Evolutionary conservation across 106 monocot genomes (phyloP).

Genomic region (Acorus gramineus): DNA sequence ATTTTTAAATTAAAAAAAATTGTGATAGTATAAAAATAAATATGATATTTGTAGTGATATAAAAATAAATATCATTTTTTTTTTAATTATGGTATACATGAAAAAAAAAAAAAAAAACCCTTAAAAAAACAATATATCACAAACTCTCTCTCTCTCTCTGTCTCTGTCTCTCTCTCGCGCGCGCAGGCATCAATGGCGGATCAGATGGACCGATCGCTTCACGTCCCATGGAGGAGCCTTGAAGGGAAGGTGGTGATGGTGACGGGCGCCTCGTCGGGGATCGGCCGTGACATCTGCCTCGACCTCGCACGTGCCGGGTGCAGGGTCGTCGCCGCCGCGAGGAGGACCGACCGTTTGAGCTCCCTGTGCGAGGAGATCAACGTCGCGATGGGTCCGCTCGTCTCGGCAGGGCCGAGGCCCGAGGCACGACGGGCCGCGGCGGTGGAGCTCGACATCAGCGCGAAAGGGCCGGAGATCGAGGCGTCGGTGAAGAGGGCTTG

Average conservation of each 20-base stretch:
- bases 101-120: no score
- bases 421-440: constrained; percentile 6
- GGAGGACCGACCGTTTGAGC: constrained; percentile 25
- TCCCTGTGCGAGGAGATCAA: constrained; percentile 41
- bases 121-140: no score
- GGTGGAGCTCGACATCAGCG: constrained; percentile 18
- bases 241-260: constrained; percentile 33
- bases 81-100: no score
- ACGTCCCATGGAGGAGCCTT: constrained; percentile 3
- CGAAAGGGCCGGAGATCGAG: constrained; percentile 10
- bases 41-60: no score
- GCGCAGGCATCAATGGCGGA: neutral
- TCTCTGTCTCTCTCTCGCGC: no score
- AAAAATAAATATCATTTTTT: no score
- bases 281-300: constrained; percentile 28
- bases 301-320: constrained; percentile 25
- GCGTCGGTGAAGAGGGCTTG: constrained; percentile 20
- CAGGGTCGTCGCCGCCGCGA: constrained; percentile 29
- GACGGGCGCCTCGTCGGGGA: constrained; percentile 34
- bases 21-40: no score
- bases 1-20: no score
- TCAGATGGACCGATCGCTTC: constrained; percentile 1
- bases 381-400: neutral
- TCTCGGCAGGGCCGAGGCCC: neutral
- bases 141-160: no score